These are phyloP conservation scores for Rhizophagus prolifer DNA, from an alignment of 192 early-diverging fungal species.

Conservation along the genomic window DNA sequence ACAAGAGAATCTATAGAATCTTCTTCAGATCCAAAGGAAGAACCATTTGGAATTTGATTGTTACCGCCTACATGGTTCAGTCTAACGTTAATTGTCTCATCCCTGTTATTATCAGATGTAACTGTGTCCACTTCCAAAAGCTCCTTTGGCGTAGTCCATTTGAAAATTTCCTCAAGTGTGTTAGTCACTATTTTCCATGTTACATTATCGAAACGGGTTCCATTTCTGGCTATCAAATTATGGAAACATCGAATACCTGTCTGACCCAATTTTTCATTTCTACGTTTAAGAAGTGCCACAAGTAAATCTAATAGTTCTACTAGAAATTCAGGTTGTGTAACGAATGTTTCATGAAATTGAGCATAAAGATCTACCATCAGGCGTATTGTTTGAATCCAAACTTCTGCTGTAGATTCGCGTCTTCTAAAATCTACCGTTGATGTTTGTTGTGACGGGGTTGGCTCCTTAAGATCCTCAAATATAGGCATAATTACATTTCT, in stretches of 20 bases:
- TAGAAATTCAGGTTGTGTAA: constrained; percentile 73
- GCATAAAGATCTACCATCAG: constrained; percentile 82
- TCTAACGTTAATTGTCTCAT: background rate
- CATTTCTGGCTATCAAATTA: constrained; percentile 82
- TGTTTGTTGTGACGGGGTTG: constrained; percentile 34
- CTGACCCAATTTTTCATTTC: constrained; percentile 84
- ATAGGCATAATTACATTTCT: constrained; percentile 86
- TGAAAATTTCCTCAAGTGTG: constrained; percentile 74
- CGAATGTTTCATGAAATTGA: constrained; percentile 71
- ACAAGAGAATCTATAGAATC: background rate
- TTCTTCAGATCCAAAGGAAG: background rate
- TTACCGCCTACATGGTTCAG: background rate
- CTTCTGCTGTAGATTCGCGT: constrained; percentile 82
- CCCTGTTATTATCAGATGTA: background rate
- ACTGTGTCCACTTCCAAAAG: constrained; percentile 56
- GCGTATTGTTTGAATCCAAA: constrained; percentile 88
- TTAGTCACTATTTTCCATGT: constrained; percentile 76
- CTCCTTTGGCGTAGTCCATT: constrained; percentile 78
- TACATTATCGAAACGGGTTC: constrained; percentile 64
- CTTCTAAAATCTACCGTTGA: constrained; percentile 80
- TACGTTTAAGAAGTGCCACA: constrained; percentile 45
- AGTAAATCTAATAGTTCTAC: constrained; percentile 75
- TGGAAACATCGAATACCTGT: constrained; percentile 90
- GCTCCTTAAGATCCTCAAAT: constrained; percentile 81
- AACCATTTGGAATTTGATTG: background rate